phyloP scores from a whole-genome alignment of 2,329 filamentous ascomycete species.

The Claviceps maximensis region DNA sequence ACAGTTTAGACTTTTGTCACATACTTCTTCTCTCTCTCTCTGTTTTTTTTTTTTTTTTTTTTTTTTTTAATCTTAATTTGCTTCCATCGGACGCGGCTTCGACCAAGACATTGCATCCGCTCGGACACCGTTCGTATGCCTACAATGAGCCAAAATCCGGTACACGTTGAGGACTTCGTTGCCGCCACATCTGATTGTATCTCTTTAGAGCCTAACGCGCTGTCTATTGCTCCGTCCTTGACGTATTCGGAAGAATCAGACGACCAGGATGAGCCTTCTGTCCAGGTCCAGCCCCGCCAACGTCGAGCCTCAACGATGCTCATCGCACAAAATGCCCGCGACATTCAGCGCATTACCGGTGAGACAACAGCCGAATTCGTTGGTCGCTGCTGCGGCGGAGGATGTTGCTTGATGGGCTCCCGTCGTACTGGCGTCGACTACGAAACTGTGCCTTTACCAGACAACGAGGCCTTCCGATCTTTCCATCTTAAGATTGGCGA shows the following conservation, averaged over 20 bases:
- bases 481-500: constrained; percentile 64
- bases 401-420: constrained; percentile 43
- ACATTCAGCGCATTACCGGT: constrained; percentile 51
- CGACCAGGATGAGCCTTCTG: constrained; percentile 38
- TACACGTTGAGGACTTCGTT: constrained; percentile 26
- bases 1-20: not conserved
- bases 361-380: constrained; percentile 50
- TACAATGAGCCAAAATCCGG: constrained; percentile 19
- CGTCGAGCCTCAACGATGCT: constrained; percentile 58
- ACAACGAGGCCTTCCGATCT: constrained; percentile 74
- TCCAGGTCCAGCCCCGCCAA: constrained; percentile 31
- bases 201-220: constrained; percentile 30
- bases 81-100: too few relatives aligned
- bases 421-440: constrained; percentile 34
- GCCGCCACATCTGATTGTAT: constrained; percentile 28
- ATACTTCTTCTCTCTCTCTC: too few relatives aligned
- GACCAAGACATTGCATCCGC: not conserved
- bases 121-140: not conserved
- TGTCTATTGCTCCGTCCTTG: constrained; percentile 46
- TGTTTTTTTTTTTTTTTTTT: not conserved
- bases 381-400: constrained; percentile 50
- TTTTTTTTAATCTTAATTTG: not conserved
- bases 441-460: constrained; percentile 46
- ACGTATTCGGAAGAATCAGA: constrained; percentile 52
- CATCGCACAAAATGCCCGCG: constrained; percentile 48